phyloP scores from a whole-genome alignment of 2,329 filamentous ascomycete species.

The Ophiosphaerella narmari region DNA sequence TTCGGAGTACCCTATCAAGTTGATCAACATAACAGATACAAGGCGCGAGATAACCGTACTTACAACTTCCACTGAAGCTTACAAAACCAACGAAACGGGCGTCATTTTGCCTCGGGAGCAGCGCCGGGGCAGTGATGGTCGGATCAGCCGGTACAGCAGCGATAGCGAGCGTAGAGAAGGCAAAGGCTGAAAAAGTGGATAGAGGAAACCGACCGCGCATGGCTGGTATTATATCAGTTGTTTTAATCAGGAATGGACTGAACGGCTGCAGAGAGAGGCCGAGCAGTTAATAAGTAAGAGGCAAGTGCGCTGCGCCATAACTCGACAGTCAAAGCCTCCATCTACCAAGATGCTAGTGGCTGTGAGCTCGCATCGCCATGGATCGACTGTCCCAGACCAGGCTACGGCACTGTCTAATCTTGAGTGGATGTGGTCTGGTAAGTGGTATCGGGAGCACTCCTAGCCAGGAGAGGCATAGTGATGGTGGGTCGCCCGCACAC shows the following conservation, averaged over 20 bases:
- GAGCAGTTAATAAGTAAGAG: constrained; percentile 5
- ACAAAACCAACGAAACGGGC: constrained; percentile 34
- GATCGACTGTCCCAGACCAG: constrained; percentile 10
- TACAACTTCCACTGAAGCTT: constrained; percentile 25
- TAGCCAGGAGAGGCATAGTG: constrained; percentile 8
- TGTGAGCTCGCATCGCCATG: constrained; percentile 11
- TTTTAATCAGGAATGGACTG: neutral
- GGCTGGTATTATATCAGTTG: neutral
- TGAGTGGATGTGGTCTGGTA: constrained; percentile 6
- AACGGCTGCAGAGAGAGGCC: constrained; percentile 1
- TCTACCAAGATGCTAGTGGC: constrained; percentile 4
- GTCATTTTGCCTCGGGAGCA: constrained; percentile 33
- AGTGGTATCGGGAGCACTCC: constrained; percentile 6
- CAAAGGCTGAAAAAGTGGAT: constrained; percentile 16
- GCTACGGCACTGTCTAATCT: neutral
- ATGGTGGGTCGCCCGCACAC: constrained; percentile 1
- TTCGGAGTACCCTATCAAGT: constrained; percentile 23
- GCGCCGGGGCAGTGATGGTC: constrained; percentile 34
- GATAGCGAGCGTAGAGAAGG: constrained; percentile 13
- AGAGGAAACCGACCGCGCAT: constrained; percentile 23
- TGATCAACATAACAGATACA: constrained; percentile 3
- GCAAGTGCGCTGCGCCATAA: constrained; percentile 1
- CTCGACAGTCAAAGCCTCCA: constrained; percentile 13
- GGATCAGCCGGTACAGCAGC: constrained; percentile 31
- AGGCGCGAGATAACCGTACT: neutral